These are phyloP conservation scores for Metschnikowia amazonensis DNA, from an alignment of 805 yeast genomes.

Conservation along the genomic window DNA sequence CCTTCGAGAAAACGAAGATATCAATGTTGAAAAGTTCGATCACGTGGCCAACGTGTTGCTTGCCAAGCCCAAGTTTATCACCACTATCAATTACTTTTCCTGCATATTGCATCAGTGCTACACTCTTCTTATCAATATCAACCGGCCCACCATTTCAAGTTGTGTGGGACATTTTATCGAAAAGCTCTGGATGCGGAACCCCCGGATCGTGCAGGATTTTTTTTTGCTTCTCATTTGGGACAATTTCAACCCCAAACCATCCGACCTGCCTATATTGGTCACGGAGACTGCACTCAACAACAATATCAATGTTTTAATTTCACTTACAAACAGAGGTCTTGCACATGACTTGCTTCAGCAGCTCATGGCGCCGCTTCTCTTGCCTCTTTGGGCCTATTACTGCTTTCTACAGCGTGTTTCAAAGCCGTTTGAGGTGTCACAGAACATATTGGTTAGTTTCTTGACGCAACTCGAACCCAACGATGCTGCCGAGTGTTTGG, in stretches of 20 bases:
- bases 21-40: conserved; percentile 62
- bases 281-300: conserved; percentile 54
- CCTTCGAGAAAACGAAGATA: conserved; percentile 64
- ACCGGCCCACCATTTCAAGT: conserved; percentile 57
- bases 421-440: conserved; percentile 33
- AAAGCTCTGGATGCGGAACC: conserved; percentile 48
- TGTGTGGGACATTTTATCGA: conserved; percentile 55
- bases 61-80: conserved; percentile 53
- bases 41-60: conserved; percentile 64
- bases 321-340: conserved; percentile 47
- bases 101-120: conserved; percentile 63
- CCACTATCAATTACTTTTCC: conserved; percentile 49
- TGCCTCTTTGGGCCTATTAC: conserved; percentile 44
- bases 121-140: conserved; percentile 52
- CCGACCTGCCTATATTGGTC: conserved; percentile 26
- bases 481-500: conserved; percentile 22
- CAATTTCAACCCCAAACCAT: conserved; percentile 34
- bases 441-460: conserved; percentile 37
- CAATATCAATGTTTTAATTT: conserved; percentile 59
- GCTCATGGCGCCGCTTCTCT: conserved; percentile 29
- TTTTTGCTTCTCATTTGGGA: conserved; percentile 50
- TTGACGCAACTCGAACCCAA: conserved; percentile 22
- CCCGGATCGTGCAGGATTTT: conserved; percentile 53
- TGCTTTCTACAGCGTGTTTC: conserved; percentile 29
- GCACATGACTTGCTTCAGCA: conserved; percentile 22